Conservation (phyloP, 78 protist genomes). For the Dictyostelium purpureum region DNA sequence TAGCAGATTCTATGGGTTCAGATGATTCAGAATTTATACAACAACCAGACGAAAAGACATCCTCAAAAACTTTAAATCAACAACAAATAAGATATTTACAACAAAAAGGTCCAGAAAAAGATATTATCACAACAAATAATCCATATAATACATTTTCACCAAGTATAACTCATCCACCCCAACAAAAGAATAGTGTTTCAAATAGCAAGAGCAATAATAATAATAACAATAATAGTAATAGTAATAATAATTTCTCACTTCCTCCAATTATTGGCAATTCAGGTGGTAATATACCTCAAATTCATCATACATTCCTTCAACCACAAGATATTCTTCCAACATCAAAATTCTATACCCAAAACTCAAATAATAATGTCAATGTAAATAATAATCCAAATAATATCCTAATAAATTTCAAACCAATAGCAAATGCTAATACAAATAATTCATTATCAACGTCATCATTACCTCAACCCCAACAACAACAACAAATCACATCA, state of each 20-base stretch:
- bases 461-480: background rate
- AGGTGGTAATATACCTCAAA: too few relatives aligned
- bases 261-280: too few relatives aligned
- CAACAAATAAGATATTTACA: background rate
- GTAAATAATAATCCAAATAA: too few relatives aligned
- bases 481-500: background rate
- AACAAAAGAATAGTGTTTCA: background rate
- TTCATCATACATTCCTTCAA: too few relatives aligned
- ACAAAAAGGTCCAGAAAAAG: too few relatives aligned
- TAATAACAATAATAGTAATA: background rate
- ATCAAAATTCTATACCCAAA: too few relatives aligned
- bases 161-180: slow-evolving; percentile 46
- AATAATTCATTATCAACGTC: too few relatives aligned
- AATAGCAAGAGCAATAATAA: background rate
- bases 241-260: background rate
- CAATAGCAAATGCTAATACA: too few relatives aligned
- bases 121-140: too few relatives aligned
- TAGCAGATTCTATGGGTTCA: background rate
- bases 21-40: background rate
- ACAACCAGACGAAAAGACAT: slow-evolving; percentile 4
- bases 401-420: too few relatives aligned
- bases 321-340: slow-evolving; percentile 3
- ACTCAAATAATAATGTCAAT: too few relatives aligned
- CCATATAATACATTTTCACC: background rate
- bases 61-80: background rate